Conservation (phyloP, 345 rosid genomes). For the Dipteronia dyeriana region DNA sequence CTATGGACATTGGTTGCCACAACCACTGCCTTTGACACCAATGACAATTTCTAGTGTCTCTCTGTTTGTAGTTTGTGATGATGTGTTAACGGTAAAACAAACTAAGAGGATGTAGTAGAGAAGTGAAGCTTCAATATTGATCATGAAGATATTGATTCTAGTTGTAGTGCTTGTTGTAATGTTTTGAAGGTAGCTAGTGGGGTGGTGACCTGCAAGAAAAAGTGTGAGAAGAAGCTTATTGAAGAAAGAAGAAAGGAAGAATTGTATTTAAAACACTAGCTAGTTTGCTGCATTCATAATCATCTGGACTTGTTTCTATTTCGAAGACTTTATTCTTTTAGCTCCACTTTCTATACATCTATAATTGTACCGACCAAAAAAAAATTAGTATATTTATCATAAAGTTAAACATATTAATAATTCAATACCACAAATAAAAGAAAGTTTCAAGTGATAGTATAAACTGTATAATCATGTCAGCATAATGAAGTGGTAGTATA, state of each 20-base stretch:
- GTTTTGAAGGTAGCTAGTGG: background rate
- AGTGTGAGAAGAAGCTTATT: constrained; percentile 5
- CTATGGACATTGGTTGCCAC: constrained; percentile 22
- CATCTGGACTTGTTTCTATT: background rate
- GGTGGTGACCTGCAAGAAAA: constrained; percentile 11
- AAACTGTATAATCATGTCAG: too few relatives aligned
- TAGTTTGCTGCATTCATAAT: background rate
- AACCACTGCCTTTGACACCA: constrained; percentile 12
- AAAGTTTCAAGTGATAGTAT: too few relatives aligned
- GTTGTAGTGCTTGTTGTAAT: background rate
- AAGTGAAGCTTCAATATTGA: background rate
- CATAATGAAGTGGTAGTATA: too few relatives aligned
- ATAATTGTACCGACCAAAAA: background rate
- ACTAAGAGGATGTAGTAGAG: constrained; percentile 13
- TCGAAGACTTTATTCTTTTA: background rate
- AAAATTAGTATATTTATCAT: too few relatives aligned
- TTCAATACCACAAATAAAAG: too few relatives aligned
- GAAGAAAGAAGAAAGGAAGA: background rate
- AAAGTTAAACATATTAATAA: too few relatives aligned
- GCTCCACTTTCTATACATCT: background rate
- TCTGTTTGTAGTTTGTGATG: constrained; percentile 12
- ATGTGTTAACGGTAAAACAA: constrained; percentile 4
- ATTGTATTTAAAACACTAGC: background rate
- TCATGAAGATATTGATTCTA: background rate
- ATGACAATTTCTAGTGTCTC: constrained; percentile 8